A percentile compares a stretch with the other conserved stretches of the same genome.
These are phyloP conservation scores for Corchorus olitorius DNA, from an alignment of 345 rosid species.

Conservation along the genomic window DNA sequence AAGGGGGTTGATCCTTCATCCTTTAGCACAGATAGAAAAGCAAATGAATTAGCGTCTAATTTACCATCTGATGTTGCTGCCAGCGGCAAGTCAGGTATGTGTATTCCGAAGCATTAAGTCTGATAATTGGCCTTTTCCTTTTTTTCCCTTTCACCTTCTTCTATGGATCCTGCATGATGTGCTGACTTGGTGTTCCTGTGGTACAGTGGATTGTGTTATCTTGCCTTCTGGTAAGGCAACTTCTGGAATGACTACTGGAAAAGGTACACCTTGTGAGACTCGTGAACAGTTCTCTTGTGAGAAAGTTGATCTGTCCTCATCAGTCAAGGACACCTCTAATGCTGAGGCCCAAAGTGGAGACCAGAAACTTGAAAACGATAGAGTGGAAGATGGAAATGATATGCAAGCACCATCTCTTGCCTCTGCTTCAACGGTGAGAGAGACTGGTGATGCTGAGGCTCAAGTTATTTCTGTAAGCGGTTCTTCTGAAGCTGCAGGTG, in stretches of 20 bases:
- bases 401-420: constrained; percentile 26
- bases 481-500: constrained; percentile 47
- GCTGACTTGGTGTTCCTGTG: constrained; percentile 18
- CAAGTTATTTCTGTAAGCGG: constrained; percentile 26
- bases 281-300: constrained; percentile 22
- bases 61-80: constrained; percentile 35
- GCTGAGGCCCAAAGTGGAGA: constrained; percentile 31
- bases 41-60: constrained; percentile 37
- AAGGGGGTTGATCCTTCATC: constrained; percentile 30
- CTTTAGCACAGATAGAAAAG: constrained; percentile 25
- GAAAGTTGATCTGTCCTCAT: constrained; percentile 30
- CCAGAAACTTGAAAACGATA: constrained; percentile 29
- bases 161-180: constrained; percentile 1
- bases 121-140: background rate
- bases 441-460: constrained; percentile 34
- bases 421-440: constrained; percentile 35
- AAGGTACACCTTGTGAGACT: constrained; percentile 30
- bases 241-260: constrained; percentile 32
- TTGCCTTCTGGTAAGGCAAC: constrained; percentile 29
- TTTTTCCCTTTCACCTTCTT: background rate
- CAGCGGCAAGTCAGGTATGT: constrained; percentile 46
- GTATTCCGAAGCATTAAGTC: constrained; percentile 11
- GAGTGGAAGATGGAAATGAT: constrained; percentile 30
- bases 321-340: constrained; percentile 32
- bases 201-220: constrained; percentile 19